Conservation (phyloP, 176 grass and related monocot species). For the Panicum miliaceum region DNA sequence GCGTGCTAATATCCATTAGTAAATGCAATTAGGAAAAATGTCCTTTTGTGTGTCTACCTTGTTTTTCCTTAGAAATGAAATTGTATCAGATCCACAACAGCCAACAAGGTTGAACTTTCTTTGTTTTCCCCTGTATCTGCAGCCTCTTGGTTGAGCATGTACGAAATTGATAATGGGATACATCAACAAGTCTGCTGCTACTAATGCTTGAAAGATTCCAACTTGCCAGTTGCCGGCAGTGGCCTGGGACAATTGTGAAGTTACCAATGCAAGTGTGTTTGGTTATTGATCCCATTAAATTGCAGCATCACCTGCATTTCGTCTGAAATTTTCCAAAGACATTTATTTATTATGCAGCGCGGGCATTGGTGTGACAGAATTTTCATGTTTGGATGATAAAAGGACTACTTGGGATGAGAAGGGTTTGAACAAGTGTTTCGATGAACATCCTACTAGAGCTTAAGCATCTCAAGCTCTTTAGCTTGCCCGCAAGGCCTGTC, state of each 20-base stretch:
- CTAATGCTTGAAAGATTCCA: neutral
- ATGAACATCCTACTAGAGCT: constrained; percentile 54
- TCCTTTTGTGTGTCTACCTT: neutral
- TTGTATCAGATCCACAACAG: neutral
- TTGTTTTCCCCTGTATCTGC: constrained; percentile 36
- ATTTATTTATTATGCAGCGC: neutral
- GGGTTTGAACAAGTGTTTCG: constrained; percentile 25
- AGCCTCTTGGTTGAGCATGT: neutral
- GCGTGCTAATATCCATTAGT: constrained; percentile 15
- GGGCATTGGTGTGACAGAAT: neutral
- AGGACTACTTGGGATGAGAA: constrained; percentile 32
- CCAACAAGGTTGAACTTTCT: neutral
- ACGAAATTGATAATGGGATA: neutral
- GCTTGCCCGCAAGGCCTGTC: constrained; percentile 50
- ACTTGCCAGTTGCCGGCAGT: neutral
- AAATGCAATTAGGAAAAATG: neutral
- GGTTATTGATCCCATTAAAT: constrained; percentile 13
- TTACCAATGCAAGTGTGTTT: constrained; percentile 7
- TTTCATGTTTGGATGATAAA: too few species aligned
- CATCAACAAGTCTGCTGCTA: neutral
- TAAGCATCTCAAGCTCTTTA: constrained; percentile 59
- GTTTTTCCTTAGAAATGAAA: neutral
- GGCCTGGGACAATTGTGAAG: constrained; percentile 1
- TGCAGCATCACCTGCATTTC: constrained; percentile 1
- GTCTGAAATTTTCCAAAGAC: neutral